These are phyloP conservation scores for Suillus lakei DNA, from an alignment of 768 basidiomycete genomes.

Conservation along the genomic window DNA sequence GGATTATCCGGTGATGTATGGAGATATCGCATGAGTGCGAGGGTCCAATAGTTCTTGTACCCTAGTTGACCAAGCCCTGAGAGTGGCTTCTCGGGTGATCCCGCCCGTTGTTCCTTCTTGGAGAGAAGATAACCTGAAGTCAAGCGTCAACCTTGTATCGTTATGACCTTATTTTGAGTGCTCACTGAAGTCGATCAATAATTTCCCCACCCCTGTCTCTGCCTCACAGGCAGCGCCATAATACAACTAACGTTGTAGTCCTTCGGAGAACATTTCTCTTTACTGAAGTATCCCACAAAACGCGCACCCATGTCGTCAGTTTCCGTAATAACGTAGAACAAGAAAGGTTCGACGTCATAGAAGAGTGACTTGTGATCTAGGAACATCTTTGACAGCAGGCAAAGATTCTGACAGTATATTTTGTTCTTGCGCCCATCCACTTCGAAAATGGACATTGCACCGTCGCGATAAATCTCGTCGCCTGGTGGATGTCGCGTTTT, in stretches of 20 bases:
- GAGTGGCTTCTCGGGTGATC: conserved; percentile 96
- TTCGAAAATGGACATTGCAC: conserved; percentile 88
- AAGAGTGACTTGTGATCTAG: conserved; percentile 98
- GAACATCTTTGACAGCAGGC: conserved; percentile 98
- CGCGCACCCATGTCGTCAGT: conserved; percentile 87
- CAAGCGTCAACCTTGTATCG: conserved; percentile 4
- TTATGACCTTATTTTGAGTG: conserved; percentile 8
- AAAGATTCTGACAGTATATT: conserved; percentile 99
- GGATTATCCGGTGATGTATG: conserved; percentile 61
- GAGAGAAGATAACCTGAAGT: conserved; percentile 88
- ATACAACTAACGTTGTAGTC: conserved; percentile 99
- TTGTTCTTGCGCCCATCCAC: conserved; percentile 99
- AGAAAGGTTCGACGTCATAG: conserved; percentile 98
- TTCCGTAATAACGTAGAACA: conserved; percentile 98
- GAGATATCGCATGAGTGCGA: conserved; percentile 83
- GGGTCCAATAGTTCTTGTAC: conserved; percentile 95
- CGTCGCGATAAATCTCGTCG: conserved; percentile 97
- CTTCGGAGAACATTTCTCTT: conserved; percentile 96
- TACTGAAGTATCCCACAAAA: conserved; percentile 98
- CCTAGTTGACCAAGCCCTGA: conserved; percentile 91
- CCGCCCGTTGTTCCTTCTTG: conserved; percentile 88
- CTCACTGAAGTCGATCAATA: conserved; percentile 96
- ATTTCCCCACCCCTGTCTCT: conserved; percentile 96
- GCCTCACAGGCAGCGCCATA: conserved; percentile 96
- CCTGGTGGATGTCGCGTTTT: conserved; percentile 95